phyloP scores from a whole-genome alignment of 169 alveolate genomes.

The Cyclospora cayetanensis region DNA sequence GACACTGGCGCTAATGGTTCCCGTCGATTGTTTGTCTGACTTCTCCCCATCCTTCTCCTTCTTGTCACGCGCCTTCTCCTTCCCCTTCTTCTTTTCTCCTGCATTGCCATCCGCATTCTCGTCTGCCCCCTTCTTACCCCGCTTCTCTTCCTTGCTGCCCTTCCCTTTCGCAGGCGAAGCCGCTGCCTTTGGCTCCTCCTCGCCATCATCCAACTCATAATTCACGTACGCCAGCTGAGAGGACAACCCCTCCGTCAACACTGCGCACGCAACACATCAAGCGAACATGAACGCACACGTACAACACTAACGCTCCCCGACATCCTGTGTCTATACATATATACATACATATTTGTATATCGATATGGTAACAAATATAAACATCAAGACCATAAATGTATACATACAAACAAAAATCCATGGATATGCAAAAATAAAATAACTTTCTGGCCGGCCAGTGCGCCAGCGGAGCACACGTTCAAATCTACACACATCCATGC shows the following conservation, averaged over 20 bases:
- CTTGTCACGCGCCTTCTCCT: background rate
- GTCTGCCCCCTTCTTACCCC: background rate
- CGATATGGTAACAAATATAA: too few relatives aligned
- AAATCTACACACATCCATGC: too few relatives aligned
- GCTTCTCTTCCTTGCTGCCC: background rate
- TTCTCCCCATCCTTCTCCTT: background rate
- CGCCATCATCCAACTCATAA: constrained; percentile 62
- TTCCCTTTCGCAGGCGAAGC: background rate
- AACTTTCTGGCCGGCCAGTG: too few relatives aligned
- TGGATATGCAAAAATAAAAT: too few relatives aligned
- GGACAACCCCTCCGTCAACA: constrained; percentile 43
- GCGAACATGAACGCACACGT: too few relatives aligned
- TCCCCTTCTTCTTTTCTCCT: background rate
- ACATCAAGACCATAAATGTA: too few relatives aligned
- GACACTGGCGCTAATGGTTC: constrained; percentile 37
- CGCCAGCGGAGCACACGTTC: too few relatives aligned
- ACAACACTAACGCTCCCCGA: too few relatives aligned
- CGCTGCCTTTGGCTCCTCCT: constrained; percentile 22
- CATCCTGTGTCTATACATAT: too few relatives aligned
- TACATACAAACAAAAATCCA: too few relatives aligned
- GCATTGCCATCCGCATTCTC: background rate
- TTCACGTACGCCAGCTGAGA: constrained; percentile 28
- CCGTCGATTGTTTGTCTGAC: background rate
- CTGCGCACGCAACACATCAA: too few relatives aligned
- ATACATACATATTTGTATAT: too few relatives aligned